phyloP scores from a whole-genome alignment of 768 basidiomycete species.

The Coprinopsis cinerea region DNA sequence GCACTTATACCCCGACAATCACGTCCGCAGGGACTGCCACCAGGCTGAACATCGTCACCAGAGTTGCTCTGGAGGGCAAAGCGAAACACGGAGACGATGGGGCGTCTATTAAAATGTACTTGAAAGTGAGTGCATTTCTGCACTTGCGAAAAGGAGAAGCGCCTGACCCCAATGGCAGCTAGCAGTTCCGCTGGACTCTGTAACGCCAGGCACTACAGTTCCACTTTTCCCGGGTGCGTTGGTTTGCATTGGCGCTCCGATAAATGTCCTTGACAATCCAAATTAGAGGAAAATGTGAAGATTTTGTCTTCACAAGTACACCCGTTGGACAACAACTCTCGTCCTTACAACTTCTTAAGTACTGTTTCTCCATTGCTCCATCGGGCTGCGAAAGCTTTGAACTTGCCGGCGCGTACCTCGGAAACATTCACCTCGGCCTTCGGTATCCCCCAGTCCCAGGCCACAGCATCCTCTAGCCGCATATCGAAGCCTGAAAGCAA shows the following conservation, averaged over 20 bases:
- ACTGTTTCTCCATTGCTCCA: conserved; percentile 56
- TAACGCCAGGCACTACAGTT: conserved; percentile 62
- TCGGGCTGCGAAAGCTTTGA: conserved; percentile 64
- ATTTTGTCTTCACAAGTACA: conserved; percentile 69
- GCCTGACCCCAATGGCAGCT: conserved; percentile 34
- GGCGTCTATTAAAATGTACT: conserved; percentile 65
- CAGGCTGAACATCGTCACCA: conserved; percentile 65
- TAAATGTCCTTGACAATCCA: neutral
- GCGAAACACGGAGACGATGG: conserved; percentile 61
- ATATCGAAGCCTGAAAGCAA: conserved; percentile 30
- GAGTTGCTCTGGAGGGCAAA: conserved; percentile 70
- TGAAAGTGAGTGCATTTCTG: conserved; percentile 49
- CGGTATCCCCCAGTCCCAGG: conserved; percentile 29
- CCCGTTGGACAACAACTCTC: conserved; percentile 64
- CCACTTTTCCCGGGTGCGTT: conserved; percentile 66
- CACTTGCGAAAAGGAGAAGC: neutral
- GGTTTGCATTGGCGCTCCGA: neutral
- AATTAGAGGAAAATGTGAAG: conserved; percentile 75
- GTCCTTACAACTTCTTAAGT: conserved; percentile 72
- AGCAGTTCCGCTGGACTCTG: conserved; percentile 58
- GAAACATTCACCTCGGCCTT: conserved; percentile 59
- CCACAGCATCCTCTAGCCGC: conserved; percentile 27
- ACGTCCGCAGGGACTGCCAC: conserved; percentile 36
- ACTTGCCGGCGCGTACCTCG: conserved; percentile 52
- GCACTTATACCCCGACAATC: conserved; percentile 41